Evolutionary conservation across 2,329 filamentous ascomycete species (phyloP), one percentile per base, ranked within the genome.

Genomic region (Penicillium occitanis): DNA sequence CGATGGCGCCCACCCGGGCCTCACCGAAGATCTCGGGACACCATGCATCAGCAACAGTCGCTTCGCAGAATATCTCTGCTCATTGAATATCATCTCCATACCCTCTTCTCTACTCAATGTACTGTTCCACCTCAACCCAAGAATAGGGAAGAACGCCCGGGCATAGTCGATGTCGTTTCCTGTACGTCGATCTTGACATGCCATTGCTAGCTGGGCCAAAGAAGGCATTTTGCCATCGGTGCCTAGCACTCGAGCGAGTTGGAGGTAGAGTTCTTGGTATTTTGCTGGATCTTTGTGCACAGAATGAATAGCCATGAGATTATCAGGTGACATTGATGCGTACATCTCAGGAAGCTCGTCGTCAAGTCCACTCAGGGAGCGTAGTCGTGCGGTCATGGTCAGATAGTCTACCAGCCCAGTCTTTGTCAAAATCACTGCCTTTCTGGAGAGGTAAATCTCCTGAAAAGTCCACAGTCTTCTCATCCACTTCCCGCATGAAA

Each of bases 151-250:
- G 37, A 62, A 53, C 4, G 60, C 60, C 13, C 60, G 60, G 13
- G 60, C 60, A 53, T 62, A 62, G 19, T 62, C 60, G 11, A 62
- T n/a, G 2, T 62, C 44, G 28, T 62, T 62, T 30, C 60, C 60
- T 2, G 60, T 62, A 3, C 11, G 33, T 25, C 60, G 44, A 42
- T 62, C 30, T 25, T 17, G 17, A 19, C 60, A 62, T 17, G 60
- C 50, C 28, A 62, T 22, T 10, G 60, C 60, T 6, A 62, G 33
- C 30, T 62, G 60, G 19, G 30, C 22, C 28, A 62, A 14, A 3
- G 60, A 62, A 19, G 60, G 60, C 35, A 53, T 62, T 37, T 51
- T 40, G 5, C 60, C 60, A 19, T 62, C 46, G 10, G 3, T 40
- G 10, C 60, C 46, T 17, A 62, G 19, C 7, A 62, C 44, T 4